phyloP scores from a whole-genome alignment of 352 stramenopile species.

The Plasmopara viticola region DNA sequence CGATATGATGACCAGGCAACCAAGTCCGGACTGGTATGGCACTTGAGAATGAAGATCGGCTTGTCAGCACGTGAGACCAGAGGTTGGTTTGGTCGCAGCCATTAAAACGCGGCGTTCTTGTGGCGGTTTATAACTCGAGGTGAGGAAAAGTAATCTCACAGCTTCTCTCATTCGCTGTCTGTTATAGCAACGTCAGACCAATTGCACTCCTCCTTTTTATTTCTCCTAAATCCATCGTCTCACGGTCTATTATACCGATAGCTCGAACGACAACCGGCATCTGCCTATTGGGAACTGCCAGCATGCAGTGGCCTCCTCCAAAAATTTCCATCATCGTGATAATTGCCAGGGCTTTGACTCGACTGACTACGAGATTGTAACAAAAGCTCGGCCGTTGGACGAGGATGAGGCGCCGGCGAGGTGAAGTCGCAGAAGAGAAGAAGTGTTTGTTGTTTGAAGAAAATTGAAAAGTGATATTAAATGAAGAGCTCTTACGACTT shows the following conservation, averaged over 20 bases:
- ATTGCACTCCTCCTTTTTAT: constrained; percentile 20
- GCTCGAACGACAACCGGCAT: constrained; percentile 13
- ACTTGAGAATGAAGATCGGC: constrained; percentile 39
- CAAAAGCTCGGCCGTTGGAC: too few species aligned
- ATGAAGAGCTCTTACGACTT: too few species aligned
- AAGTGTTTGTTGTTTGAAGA: too few species aligned
- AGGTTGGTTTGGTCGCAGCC: not conserved
- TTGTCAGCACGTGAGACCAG: not conserved
- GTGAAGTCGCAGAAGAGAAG: too few species aligned
- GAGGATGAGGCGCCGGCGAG: too few species aligned
- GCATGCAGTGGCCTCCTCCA: constrained; percentile 28
- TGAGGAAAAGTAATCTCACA: constrained; percentile 8
- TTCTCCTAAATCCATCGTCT: constrained; percentile 1
- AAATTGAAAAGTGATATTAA: too few species aligned
- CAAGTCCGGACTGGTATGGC: constrained; percentile 78
- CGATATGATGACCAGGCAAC: constrained; percentile 42
- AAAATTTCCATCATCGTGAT: constrained; percentile 42
- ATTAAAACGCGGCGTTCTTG: not conserved
- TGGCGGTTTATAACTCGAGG: not conserved
- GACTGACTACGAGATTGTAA: constrained; percentile 64
- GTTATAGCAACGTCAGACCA: not conserved
- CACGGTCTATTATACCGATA: constrained; percentile 16
- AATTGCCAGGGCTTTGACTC: constrained; percentile 71
- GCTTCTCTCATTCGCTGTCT: constrained; percentile 2
- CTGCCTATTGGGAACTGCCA: constrained; percentile 12